Evolutionary conservation across 208 protist genomes (phyloP).

Genomic region (Trypanosoma lewisi): DNA sequence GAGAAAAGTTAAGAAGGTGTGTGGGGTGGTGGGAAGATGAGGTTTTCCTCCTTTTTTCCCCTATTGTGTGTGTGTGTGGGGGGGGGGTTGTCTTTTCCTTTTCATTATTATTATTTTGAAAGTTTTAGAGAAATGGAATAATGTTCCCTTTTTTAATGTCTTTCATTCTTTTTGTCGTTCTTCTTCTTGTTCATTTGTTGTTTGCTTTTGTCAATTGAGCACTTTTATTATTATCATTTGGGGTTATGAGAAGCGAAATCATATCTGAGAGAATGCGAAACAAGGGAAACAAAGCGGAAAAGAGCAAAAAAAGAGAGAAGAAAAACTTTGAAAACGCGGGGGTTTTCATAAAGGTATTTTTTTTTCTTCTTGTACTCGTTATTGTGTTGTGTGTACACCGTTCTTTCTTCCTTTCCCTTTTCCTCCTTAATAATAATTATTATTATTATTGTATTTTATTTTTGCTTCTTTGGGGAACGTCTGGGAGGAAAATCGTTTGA

Average conservation of each 20-base stretch:
- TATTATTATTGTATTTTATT: background rate
- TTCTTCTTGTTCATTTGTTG: constrained; percentile 3
- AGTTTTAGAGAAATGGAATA: too few relatives aligned
- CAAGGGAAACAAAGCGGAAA: background rate
- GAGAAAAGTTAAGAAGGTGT: too few relatives aligned
- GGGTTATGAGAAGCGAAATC: too few relatives aligned
- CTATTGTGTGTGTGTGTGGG: too few relatives aligned
- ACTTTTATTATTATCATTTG: too few relatives aligned
- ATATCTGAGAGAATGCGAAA: background rate
- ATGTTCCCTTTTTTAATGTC: background rate
- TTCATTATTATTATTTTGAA: too few relatives aligned
- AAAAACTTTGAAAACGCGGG: constrained; percentile 2
- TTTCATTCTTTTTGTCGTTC: constrained; percentile 2
- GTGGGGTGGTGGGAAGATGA: too few relatives aligned
- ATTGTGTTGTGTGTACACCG: background rate
- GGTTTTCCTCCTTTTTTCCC: too few relatives aligned
- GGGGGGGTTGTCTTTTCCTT: too few relatives aligned
- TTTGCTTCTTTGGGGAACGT: constrained; percentile 15
- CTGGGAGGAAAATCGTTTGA: too few relatives aligned
- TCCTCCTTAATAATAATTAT: background rate
- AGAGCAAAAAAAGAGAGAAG: background rate
- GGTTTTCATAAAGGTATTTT: too few relatives aligned
- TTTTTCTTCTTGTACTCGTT: background rate
- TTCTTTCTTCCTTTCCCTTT: background rate
- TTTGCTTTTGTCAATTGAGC: background rate